phyloP scores from a whole-genome alignment of 768 basidiomycete species.

The Suillus bovinus region DNA sequence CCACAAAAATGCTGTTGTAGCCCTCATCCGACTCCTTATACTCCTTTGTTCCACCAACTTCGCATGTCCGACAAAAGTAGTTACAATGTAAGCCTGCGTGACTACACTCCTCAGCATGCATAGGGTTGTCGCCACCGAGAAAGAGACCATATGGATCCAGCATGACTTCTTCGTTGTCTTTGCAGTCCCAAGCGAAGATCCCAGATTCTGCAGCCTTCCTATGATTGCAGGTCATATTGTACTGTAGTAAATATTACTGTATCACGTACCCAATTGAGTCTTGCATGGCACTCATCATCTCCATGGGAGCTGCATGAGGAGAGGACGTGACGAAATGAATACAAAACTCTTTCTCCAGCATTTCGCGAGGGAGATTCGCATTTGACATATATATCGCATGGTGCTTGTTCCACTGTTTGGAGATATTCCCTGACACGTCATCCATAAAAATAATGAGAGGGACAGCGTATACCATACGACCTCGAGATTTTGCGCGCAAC shows the following conservation, averaged over 20 bases:
- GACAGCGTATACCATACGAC: slow-evolving; percentile 21
- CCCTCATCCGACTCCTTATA: slow-evolving; percentile 28
- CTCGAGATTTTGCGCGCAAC: slow-evolving; percentile 14
- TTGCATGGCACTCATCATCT: slow-evolving; percentile 33
- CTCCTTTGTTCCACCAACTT: slow-evolving; percentile 27
- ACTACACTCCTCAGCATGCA: slow-evolving; percentile 38
- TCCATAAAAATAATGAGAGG: slow-evolving; percentile 36
- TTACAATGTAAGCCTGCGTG: slow-evolving; percentile 34
- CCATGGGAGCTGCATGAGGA: slow-evolving; percentile 35
- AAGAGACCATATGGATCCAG: slow-evolving; percentile 26
- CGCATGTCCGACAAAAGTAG: slow-evolving; percentile 34
- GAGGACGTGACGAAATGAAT: slow-evolving; percentile 33
- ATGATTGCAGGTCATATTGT: too few species aligned
- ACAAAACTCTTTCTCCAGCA: slow-evolving; percentile 34
- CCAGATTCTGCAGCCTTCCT: slow-evolving; percentile 13
- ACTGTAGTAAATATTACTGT: too few species aligned
- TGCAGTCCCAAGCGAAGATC: slow-evolving; percentile 25
- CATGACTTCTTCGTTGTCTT: slow-evolving; percentile 24
- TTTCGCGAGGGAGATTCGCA: slow-evolving; percentile 26
- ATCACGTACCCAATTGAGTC: slow-evolving; percentile 26
- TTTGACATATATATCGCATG: slow-evolving; percentile 36
- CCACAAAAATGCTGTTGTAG: too few species aligned
- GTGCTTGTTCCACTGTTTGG: slow-evolving; percentile 42
- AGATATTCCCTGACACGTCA: slow-evolving; percentile 36
- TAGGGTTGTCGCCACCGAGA: slow-evolving; percentile 34